Evolutionary conservation across 257 asterid genomes (phyloP), one percentile per base, ranked within the genome.

Genomic region (Catharanthus roseus): DNA sequence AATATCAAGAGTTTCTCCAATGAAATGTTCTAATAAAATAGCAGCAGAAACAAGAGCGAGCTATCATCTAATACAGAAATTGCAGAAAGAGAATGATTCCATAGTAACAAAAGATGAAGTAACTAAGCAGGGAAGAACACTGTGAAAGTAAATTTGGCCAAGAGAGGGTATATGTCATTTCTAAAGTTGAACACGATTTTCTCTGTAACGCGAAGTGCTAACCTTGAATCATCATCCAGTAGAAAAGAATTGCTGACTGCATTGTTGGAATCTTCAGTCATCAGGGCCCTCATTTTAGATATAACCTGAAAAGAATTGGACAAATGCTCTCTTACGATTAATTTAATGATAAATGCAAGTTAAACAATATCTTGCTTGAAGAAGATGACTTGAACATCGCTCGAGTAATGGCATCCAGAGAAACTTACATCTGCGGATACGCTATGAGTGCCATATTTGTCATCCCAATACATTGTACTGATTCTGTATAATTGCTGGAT

Each of bases 401-500:
- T 83, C 51, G 62, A 71, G 70, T 62, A 81, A 76, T 72, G 80
- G 81, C 69, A 82, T 75, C 77, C 74, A 74, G 42, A 74, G 78
- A 82, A 84, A 83, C 97, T 86, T 89, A 93, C 98, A 70, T 89
- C 95, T 36, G 96, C 78, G 72, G 96, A 89, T 70, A 93, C 96
- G 72, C 98, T 90, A 63, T 93, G 98, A 44, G 97, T 90, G 71
- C 98, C 98, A 77, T 93, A 93, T 77, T 93, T 93, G 88, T 93
- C 98, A 77, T 93, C 98, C 98, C 97, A 93, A 75, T 93, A 93
- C 98, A 93, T 93, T 44, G 97, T 93, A 80, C 98, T 89, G 64
- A 93, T 93, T 72, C 98, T 90, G 75, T 93, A 93, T 84, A 93
- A 62, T 79, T 93, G 98, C 79, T 93, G 98, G 75, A 93, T 88